phyloP scores from a whole-genome alignment of 2,329 filamentous ascomycete genomes.

The Diplodia sapinea region DNA sequence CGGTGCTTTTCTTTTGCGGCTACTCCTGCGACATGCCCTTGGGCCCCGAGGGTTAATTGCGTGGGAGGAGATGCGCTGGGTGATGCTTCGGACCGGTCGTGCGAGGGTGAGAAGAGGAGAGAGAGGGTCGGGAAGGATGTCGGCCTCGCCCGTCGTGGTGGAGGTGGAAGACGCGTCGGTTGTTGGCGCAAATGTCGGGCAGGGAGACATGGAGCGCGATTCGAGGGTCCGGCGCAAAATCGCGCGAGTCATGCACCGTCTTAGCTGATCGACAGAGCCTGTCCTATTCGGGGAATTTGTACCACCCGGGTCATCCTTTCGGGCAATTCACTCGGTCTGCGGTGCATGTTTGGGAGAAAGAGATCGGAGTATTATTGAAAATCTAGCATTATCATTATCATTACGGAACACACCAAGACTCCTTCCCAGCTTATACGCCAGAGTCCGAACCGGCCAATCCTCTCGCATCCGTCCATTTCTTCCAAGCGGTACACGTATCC shows the following conservation, averaged over 20 bases:
- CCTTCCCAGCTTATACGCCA: neutral
- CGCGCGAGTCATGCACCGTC: slow-evolving; percentile 9
- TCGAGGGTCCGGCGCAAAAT: neutral
- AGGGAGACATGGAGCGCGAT: slow-evolving; percentile 31
- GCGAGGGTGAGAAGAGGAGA: no score
- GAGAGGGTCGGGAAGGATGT: neutral
- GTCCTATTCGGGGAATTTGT: slow-evolving; percentile 7
- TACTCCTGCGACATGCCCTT: slow-evolving; percentile 5
- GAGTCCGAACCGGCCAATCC: neutral
- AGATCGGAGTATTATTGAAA: neutral
- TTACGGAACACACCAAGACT: neutral
- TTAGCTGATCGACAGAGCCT: slow-evolving; percentile 19
- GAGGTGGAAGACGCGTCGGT: slow-evolving; percentile 36
- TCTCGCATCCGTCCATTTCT: neutral
- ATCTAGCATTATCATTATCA: slow-evolving; percentile 19
- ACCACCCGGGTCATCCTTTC: neutral
- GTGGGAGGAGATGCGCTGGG: neutral
- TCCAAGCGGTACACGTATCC: slow-evolving; percentile 17
- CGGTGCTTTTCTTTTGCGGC: no score
- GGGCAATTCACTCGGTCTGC: neutral
- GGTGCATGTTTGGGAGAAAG: neutral
- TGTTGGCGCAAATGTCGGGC: slow-evolving; percentile 24
- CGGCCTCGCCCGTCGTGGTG: slow-evolving; percentile 32
- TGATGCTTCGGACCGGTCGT: neutral
- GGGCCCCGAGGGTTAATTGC: neutral